Evolutionary conservation across 768 basidiomycete genomes (phyloP), one percentile per base, ranked within the genome.

Genomic region (Rhodotorula graminis): DNA sequence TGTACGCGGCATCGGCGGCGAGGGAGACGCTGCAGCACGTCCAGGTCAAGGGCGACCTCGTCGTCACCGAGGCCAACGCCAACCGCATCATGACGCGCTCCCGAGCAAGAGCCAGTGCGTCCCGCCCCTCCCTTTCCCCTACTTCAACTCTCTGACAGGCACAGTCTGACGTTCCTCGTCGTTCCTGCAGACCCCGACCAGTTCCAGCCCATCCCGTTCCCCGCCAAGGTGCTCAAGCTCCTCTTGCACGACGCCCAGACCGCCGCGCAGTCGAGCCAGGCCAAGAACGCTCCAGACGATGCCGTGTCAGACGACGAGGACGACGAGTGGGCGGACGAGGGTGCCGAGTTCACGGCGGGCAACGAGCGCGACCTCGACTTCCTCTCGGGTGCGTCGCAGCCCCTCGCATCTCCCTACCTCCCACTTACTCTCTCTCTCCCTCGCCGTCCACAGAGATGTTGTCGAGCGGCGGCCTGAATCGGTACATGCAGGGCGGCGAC

Each of bases 51-150:
- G 95, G 95, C 15, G 93, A 97, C 80, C 86, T 96, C 69, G 88
- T 98, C 59, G 85, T 98, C 66, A 89, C 87, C 69, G 87, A 88
- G 4, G 88, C 88, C 76, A 92, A 90, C 42, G 86, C 87, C 76
- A 85, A 94, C 81, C 89, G 92, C 93, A 97, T 98, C 81, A 92
- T 97, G 91, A 98, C 96, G 61, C 87, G 96, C 72, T 95, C 95
- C 46, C 85, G 87, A 78, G 91, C 96, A 63, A 91, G 88, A 83
- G 85, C 84, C 75, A 89, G 94, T 96, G 82, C 81, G 89, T 82
- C 71, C 2, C 37, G 37, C 46, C 44, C 40, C 53, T n/a, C 18
- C 53, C 21, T 5, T 1, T 27, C 42, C 27, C n/a, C 37, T 21
- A 23, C 16, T 44, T 59, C 16, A 6, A 23, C 18, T 8, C 37